A percentile compares a stretch with the other conserved stretches of the same genome.
Evolutionary conservation across 495 filamentous ascomycete species (phyloP).

Genomic region (Aspergillus baeticus): DNA sequence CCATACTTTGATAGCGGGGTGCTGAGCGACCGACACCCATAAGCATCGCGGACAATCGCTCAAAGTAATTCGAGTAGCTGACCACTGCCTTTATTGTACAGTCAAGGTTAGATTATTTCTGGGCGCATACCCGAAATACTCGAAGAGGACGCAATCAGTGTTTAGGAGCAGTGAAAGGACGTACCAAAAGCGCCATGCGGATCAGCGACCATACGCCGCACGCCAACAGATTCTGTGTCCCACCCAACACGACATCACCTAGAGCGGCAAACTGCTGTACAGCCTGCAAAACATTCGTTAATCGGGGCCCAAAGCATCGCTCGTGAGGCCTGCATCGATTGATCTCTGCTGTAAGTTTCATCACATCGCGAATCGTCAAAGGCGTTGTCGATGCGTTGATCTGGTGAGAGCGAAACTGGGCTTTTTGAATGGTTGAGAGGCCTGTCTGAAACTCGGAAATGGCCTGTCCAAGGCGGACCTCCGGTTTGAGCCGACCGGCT

Average conservation of each 20-base stretch:
- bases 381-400: neutral
- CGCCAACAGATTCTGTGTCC: neutral
- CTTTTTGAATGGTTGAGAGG: neutral
- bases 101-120: too few species aligned
- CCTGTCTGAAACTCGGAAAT: neutral
- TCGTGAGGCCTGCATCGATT: too few species aligned
- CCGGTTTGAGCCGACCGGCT: neutral
- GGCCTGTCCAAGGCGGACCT: neutral
- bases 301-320: neutral
- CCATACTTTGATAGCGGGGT: neutral
- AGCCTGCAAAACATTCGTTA: neutral
- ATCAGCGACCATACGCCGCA: neutral
- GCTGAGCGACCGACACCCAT: neutral
- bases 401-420: neutral
- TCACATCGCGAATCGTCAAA: neutral
- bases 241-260: neutral
- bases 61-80: neutral
- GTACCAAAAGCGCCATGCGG: neutral
- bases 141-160: too few species aligned
- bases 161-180: too few species aligned
- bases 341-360: neutral
- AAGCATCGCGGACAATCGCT: neutral
- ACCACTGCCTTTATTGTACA: neutral
- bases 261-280: neutral
- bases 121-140: too few species aligned